A percentile compares a stretch with the other conserved stretches of the same genome.
phyloP scores from a whole-genome alignment of 495 filamentous ascomycete genomes.

The Penicillium flavigenum region DNA sequence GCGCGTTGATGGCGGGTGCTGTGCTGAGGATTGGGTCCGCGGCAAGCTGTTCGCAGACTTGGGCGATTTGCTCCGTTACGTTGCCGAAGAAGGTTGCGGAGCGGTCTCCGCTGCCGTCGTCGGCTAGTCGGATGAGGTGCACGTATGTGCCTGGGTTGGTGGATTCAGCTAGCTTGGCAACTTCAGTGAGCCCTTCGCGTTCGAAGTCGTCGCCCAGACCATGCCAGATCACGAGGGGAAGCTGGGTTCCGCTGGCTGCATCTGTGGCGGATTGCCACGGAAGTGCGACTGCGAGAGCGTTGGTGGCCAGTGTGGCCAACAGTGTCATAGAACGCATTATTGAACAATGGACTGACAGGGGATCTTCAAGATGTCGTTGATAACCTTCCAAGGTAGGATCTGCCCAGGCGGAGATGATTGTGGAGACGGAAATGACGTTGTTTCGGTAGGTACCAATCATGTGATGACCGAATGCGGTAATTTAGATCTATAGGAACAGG shows the following conservation, averaged over 20 bases:
- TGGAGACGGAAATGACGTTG: conserved; percentile 7
- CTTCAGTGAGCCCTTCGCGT: conserved; percentile 65
- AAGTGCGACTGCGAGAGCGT: conserved; percentile 20
- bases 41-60: conserved; percentile 79
- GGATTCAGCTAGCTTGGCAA: conserved; percentile 66
- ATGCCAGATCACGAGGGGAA: conserved; percentile 94
- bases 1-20: conserved; percentile 78
- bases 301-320: conserved; percentile 18
- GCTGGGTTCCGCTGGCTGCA: conserved; percentile 43
- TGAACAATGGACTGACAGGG: not conserved
- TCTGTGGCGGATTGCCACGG: conserved; percentile 7
- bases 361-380: conserved; percentile 3
- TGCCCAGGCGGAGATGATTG: not conserved
- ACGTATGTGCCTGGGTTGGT: conserved; percentile 80
- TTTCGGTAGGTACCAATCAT: conserved; percentile 2
- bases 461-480: conserved; percentile 5
- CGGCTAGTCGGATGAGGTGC: conserved; percentile 74
- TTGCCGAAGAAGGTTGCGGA: conserved; percentile 89
- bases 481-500: not conserved
- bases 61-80: conserved; percentile 71
- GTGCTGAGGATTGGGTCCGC: conserved; percentile 74
- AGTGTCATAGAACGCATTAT: conserved; percentile 18
- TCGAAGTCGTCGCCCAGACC: conserved; percentile 71
- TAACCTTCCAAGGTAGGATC: not conserved
- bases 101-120: conserved; percentile 64